phyloP scores from a whole-genome alignment of 306 rosid genomes.

The Trifolium dubium region DNA sequence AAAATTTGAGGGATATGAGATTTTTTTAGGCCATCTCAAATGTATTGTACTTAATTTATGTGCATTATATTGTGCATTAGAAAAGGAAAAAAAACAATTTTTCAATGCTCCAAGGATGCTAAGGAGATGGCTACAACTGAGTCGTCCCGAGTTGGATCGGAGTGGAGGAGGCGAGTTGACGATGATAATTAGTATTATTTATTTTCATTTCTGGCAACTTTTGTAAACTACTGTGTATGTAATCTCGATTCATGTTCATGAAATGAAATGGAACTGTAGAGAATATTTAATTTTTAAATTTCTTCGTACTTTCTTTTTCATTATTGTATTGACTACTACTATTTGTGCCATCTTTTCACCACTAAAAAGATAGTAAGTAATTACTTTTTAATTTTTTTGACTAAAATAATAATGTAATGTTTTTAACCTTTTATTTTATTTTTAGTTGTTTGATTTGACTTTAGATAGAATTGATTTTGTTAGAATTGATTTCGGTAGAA shows the following conservation, averaged over 20 bases:
- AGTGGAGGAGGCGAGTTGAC: constrained; percentile 44
- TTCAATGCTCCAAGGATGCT: constrained; percentile 55
- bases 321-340: constrained; percentile 6
- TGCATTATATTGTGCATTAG: background rate
- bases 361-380: background rate
- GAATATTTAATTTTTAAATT: constrained; percentile 39
- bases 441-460: too few species aligned
- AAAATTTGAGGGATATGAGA: background rate
- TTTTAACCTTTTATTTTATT: too few species aligned
- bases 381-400: background rate
- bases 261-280: constrained; percentile 47
- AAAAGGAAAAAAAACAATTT: background rate
- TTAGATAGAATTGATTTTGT: too few species aligned
- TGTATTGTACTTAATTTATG: constrained; percentile 8
- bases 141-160: constrained; percentile 87
- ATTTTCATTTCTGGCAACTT: background rate
- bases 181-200: constrained; percentile 1
- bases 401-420: too few species aligned
- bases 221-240: constrained; percentile 45
- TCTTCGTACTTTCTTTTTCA: constrained; percentile 19
- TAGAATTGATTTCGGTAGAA: too few species aligned
- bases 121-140: constrained; percentile 74
- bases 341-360: background rate
- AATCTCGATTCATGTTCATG: constrained; percentile 40
- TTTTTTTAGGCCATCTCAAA: constrained; percentile 9